These are phyloP conservation scores for Suillus alpinus DNA, from an alignment of 768 basidiomycete species.

Conservation along the genomic window DNA sequence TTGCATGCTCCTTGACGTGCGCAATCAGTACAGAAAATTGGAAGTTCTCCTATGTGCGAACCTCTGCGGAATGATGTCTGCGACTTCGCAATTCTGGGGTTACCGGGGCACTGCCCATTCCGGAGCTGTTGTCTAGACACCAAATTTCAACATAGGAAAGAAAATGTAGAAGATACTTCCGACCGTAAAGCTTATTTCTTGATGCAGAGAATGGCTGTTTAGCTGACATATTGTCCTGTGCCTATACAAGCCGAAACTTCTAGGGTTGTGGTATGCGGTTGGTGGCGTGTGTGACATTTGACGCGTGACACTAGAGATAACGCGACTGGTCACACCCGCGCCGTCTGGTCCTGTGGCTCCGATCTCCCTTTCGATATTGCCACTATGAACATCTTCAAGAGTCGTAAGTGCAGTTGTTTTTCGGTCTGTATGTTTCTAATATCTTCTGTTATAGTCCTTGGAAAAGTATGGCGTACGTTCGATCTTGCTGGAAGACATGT, in stretches of 20 bases:
- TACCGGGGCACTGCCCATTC: constrained; percentile 3
- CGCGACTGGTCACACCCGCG: constrained; percentile 23
- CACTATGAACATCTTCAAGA: constrained; percentile 84
- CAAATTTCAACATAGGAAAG: not conserved
- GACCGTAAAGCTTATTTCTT: not conserved
- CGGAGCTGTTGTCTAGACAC: constrained; percentile 5
- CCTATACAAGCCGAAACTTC: not conserved
- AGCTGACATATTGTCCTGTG: not conserved
- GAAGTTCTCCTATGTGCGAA: constrained; percentile 1
- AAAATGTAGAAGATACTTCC: not conserved
- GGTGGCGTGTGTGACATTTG: constrained; percentile 7
- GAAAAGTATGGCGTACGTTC: constrained; percentile 91
- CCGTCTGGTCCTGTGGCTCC: constrained; percentile 9
- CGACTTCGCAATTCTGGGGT: constrained; percentile 17
- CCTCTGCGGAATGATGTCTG: constrained; percentile 12
- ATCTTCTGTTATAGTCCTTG: constrained; percentile 55
- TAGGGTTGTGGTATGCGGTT: not conserved
- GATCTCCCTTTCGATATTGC: constrained; percentile 16
- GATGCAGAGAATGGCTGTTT: not conserved
- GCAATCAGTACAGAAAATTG: not conserved
- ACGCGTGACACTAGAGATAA: constrained; percentile 23
- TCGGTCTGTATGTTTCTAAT: constrained; percentile 19
- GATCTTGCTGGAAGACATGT: constrained; percentile 13
- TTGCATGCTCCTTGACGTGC: constrained; percentile 12
- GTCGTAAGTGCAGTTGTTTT: constrained; percentile 47